A percentile compares a stretch with the other conserved stretches of the same genome.
Evolutionary conservation across 306 rosid species (phyloP).

Genomic region (Quercus bicolor): DNA sequence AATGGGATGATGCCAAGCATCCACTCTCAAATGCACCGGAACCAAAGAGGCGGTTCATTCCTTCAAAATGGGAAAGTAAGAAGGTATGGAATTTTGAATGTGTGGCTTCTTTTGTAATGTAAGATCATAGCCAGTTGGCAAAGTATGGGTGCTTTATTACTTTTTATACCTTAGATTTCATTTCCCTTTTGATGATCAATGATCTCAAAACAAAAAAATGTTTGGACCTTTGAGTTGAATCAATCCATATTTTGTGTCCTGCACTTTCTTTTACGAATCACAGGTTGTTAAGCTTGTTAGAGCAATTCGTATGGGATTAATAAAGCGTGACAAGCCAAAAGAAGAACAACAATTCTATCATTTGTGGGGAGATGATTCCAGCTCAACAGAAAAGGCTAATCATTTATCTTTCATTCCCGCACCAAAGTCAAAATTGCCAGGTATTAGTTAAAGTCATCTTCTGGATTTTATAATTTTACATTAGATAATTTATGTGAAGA

Average conservation of each 20-base stretch:
- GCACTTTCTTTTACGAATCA: constrained; percentile 15
- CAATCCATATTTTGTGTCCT: constrained; percentile 16
- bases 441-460: constrained; percentile 32
- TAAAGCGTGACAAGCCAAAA: constrained; percentile 72
- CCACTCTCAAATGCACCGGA: constrained; percentile 94
- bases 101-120: neutral
- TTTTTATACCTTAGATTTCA: neutral
- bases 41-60: constrained; percentile 94
- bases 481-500: neutral
- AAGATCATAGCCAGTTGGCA: no score
- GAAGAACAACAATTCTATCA: constrained; percentile 65
- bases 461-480: constrained; percentile 7
- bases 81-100: constrained; percentile 39
- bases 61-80: constrained; percentile 88
- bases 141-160: neutral
- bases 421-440: constrained; percentile 84
- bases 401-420: constrained; percentile 89
- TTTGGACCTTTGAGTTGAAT: constrained; percentile 8
- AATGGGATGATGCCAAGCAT: constrained; percentile 80
- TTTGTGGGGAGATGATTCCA: constrained; percentile 86
- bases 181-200: neutral
- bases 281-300: constrained; percentile 77
- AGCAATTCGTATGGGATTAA: constrained; percentile 75
- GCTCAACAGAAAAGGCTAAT: constrained; percentile 50
- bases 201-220: neutral